A percentile compares a stretch with the other conserved stretches of the same genome.
Conservation (phyloP, 192 early-diverging fungal species). For the Coemansia sp. region DNA sequence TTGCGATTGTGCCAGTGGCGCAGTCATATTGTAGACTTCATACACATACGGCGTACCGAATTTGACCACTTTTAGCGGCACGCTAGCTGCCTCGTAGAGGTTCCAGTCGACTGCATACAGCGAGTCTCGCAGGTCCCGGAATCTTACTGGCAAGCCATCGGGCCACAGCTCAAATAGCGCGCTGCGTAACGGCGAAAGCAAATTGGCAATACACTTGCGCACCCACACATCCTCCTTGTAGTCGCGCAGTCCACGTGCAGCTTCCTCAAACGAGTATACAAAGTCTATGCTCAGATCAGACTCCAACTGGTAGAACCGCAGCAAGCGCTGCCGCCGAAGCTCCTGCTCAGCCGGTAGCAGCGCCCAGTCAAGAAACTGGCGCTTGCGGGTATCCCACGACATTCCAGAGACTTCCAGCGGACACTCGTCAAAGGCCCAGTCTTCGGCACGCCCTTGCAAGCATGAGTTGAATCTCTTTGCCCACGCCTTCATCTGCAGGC, state of each 20-base stretch:
- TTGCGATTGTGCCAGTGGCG: neutral
- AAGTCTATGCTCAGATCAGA: constrained; percentile 51
- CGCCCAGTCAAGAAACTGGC: constrained; percentile 54
- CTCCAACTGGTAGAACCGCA: constrained; percentile 49
- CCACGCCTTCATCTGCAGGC: constrained; percentile 40
- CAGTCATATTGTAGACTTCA: constrained; percentile 22
- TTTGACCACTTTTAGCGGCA: constrained; percentile 40
- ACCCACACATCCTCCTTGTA: constrained; percentile 53
- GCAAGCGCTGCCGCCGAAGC: constrained; percentile 42
- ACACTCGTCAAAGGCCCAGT: constrained; percentile 53
- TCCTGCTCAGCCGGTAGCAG: constrained; percentile 51
- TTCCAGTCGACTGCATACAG: constrained; percentile 52
- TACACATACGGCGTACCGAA: constrained; percentile 42
- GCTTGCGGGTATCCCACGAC: constrained; percentile 44
- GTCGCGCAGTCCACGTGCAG: constrained; percentile 40
- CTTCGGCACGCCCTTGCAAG: constrained; percentile 39
- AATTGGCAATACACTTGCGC: constrained; percentile 49
- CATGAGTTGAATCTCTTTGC: constrained; percentile 48
- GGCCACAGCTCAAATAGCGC: constrained; percentile 52
- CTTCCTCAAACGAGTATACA: constrained; percentile 52
- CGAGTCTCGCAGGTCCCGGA: constrained; percentile 52
- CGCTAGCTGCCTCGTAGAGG: constrained; percentile 51
- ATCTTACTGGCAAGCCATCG: constrained; percentile 45
- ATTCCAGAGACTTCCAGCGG: constrained; percentile 29
- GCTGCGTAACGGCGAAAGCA: constrained; percentile 35